These are phyloP conservation scores for Annona squamosa DNA, from an alignment of 164 flowering plant species.

Conservation along the genomic window DNA sequence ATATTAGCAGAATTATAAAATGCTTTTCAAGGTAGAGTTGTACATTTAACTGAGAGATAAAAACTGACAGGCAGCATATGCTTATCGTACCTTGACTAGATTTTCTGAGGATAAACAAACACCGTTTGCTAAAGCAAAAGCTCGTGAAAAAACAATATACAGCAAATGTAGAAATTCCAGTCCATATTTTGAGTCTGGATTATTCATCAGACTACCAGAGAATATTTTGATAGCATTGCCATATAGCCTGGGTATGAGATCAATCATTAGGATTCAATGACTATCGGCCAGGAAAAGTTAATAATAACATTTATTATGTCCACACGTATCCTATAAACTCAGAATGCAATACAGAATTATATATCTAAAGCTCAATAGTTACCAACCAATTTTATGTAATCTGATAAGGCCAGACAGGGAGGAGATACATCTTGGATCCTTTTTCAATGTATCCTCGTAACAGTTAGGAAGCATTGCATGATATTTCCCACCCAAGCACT, in stretches of 20 bases:
- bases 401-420: constrained; percentile 47
- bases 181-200: too few species aligned
- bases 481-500: constrained; percentile 36
- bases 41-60: too few species aligned
- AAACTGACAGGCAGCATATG: too few species aligned
- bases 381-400: constrained; percentile 54
- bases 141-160: too few species aligned
- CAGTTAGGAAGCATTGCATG: constrained; percentile 25
- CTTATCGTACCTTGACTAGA: too few species aligned
- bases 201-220: too few species aligned
- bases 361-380: neutral
- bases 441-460: constrained; percentile 52
- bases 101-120: too few species aligned
- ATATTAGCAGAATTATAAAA: too few species aligned
- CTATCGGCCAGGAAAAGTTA: neutral
- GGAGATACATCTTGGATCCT: constrained; percentile 60
- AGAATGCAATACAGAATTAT: neutral
- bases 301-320: neutral
- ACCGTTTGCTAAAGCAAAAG: too few species aligned
- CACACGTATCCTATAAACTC: neutral
- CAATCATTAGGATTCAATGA: neutral
- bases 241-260: neutral
- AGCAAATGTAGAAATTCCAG: too few species aligned
- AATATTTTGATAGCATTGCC: neutral
- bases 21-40: too few species aligned